phyloP scores from a whole-genome alignment of 1,139 yeast genomes.

The Scheffersomyces stambukii region DNA sequence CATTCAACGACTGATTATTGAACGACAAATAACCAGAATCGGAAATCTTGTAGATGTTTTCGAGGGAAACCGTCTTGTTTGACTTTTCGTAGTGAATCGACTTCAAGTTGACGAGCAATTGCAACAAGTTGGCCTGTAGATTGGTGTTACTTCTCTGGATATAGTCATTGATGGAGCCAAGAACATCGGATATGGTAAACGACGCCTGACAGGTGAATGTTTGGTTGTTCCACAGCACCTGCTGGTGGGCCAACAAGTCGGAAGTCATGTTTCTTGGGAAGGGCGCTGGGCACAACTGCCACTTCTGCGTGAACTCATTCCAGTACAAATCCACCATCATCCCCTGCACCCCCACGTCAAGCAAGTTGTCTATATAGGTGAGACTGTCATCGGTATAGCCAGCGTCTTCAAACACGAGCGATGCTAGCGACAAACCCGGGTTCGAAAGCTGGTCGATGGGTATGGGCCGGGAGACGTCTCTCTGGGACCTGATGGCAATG shows the following conservation, averaged over 20 bases:
- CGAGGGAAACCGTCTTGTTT: constrained; percentile 9
- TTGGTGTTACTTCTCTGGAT: constrained; percentile 50
- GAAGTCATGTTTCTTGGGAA: constrained; percentile 26
- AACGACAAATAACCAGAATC: constrained; percentile 7
- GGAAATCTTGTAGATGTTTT: constrained; percentile 6
- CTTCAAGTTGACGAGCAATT: constrained; percentile 47
- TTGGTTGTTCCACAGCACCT: constrained; percentile 26
- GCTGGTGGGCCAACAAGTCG: constrained; percentile 7
- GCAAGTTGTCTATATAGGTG: constrained; percentile 27
- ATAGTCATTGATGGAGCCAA: constrained; percentile 32
- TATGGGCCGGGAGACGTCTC: constrained; percentile 57
- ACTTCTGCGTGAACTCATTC: constrained; percentile 45
- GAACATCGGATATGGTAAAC: constrained; percentile 38
- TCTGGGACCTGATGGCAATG: constrained; percentile 54
- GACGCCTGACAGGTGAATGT: constrained; percentile 38
- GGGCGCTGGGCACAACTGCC: constrained; percentile 73
- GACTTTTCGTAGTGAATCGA: constrained; percentile 13
- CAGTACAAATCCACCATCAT: constrained; percentile 64
- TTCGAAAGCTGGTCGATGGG: constrained; percentile 56
- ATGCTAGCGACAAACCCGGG: constrained; percentile 56
- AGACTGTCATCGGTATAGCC: constrained; percentile 51
- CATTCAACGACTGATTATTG: constrained; percentile 29
- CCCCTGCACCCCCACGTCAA: constrained; percentile 50
- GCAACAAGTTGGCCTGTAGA: constrained; percentile 51
- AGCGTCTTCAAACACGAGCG: constrained; percentile 40